Evolutionary conservation across 2,329 filamentous ascomycete species (phyloP).

Genomic region (Trematosphaeria pertusa): DNA sequence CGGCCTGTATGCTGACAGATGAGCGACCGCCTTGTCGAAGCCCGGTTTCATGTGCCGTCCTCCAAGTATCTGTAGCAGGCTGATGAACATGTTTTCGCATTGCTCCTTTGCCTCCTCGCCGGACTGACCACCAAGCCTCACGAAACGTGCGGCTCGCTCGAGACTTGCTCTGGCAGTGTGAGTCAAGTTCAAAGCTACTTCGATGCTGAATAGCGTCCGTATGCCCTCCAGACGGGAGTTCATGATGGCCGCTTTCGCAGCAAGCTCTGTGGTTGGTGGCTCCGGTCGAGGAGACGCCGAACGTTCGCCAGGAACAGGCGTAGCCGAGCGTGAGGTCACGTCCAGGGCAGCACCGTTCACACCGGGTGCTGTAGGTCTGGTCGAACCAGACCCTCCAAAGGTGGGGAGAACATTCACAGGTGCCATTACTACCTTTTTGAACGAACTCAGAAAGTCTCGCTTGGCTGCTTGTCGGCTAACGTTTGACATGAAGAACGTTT

Average conservation of each 20-base stretch:
- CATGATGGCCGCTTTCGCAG: constrained; percentile 98
- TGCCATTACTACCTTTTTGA: constrained; percentile 99
- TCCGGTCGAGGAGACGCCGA: constrained; percentile 56
- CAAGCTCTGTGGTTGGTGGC: constrained; percentile 87
- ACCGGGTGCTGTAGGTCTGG: constrained; percentile 39
- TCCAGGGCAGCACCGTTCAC: constrained; percentile 42
- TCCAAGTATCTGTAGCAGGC: constrained; percentile 82
- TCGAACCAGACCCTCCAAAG: constrained; percentile 53
- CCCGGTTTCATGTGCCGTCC: constrained; percentile 88
- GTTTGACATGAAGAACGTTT: constrained; percentile 95
- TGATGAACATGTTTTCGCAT: constrained; percentile 88
- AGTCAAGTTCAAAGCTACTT: constrained; percentile 88
- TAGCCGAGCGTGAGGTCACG: constrained; percentile 34
- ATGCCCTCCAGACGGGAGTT: constrained; percentile 93
- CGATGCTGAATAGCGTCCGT: constrained; percentile 92
- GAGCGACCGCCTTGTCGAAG: constrained; percentile 89
- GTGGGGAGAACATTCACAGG: constrained; percentile 88
- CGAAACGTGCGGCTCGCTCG: constrained; percentile 83
- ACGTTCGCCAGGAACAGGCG: constrained; percentile 49
- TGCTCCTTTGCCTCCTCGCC: constrained; percentile 86
- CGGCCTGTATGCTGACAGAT: constrained; percentile 90
- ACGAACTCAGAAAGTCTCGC: constrained; percentile 92
- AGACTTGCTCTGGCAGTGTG: constrained; percentile 88
- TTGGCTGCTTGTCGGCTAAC: constrained; percentile 95
- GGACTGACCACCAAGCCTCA: constrained; percentile 77